Conservation (phyloP, 345 rosid genomes). For the Rhizophora apiculata region DNA sequence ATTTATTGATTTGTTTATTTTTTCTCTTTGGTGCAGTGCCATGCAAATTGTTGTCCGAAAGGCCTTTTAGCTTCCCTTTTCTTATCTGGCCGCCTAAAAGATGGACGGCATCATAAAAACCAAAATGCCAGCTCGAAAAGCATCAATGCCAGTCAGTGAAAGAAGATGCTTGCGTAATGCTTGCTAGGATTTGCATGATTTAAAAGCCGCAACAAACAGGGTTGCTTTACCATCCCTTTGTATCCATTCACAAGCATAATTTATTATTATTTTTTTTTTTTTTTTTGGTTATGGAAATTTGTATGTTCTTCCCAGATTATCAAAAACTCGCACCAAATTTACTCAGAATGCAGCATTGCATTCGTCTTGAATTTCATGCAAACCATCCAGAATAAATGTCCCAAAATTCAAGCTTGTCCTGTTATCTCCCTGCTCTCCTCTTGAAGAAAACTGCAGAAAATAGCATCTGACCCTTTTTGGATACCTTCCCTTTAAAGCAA, state of each 20-base stretch:
- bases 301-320: too few relatives aligned
- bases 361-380: too few relatives aligned
- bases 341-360: too few relatives aligned
- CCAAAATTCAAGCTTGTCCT: too few relatives aligned
- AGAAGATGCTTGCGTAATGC: not conserved
- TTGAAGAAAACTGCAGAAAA: too few relatives aligned
- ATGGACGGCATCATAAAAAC: not conserved
- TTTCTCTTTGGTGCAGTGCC: too few relatives aligned
- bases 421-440: too few relatives aligned
- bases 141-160: not conserved
- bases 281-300: too few relatives aligned
- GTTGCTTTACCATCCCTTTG: not conserved
- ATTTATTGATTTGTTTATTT: too few relatives aligned
- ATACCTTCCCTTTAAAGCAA: not conserved
- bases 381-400: too few relatives aligned
- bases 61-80: not conserved
- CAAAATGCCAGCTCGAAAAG: not conserved
- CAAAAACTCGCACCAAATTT: too few relatives aligned
- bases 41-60: not conserved
- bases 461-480: not conserved
- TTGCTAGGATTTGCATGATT: not conserved
- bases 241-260: not conserved
- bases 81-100: not conserved
- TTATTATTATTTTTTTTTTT: too few relatives aligned
- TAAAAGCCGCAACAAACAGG: not conserved